Base-by-base conservation (phyloP, 139 green algal species). In the Tetradesmus obliquus region DNA sequence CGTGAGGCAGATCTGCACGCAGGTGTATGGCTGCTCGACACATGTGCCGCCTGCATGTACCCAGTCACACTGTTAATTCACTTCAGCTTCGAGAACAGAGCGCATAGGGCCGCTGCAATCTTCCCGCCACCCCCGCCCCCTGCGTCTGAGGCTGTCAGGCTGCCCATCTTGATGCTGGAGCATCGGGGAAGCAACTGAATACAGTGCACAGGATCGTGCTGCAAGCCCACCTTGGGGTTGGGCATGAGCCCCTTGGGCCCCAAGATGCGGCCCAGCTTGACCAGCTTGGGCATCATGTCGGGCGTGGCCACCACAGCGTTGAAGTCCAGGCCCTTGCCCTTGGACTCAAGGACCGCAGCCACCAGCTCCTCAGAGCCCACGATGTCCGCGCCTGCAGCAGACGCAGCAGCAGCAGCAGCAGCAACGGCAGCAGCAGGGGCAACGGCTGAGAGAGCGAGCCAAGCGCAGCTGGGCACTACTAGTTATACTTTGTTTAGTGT, bases 241-340 rank as follows among this genome's bases (percentile, higher is more conserved):
- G 98, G 98, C 98, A 99, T 99, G 83, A 99, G 95, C 10, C 98
- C 98, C 79, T 96, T 95, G 58, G 98, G 98, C 54, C 98, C 98
- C 79, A 99, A 94, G 51, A 99, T 92, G 80, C 94, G 96, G 55
- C 95, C 94, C 55, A 98, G 93, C 80, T 96, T 94, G 5, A 95
- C 94, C 79, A 98, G 82, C 20, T 91, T 87, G 60, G 88, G 93
- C 97, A 98, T 99, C 94, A 99, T 97, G 80, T 94, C 97, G 0
- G 97, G 97, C 9, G 84, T 82, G 4, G 90, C 90, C 74, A 92
- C 9, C 13, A 55, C 74, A 3, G 55, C 54, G 45, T 57, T 85
- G 69, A 93, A 93, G 66, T 88, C 72, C 20, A 93, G 81, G 13
- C 4, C 32, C 86, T 91, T 89, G 80, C 91, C 91, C 85, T 89